These are phyloP conservation scores for Aspergillus asperescens DNA, from an alignment of 495 filamentous ascomycete genomes.

Conservation along the genomic window DNA sequence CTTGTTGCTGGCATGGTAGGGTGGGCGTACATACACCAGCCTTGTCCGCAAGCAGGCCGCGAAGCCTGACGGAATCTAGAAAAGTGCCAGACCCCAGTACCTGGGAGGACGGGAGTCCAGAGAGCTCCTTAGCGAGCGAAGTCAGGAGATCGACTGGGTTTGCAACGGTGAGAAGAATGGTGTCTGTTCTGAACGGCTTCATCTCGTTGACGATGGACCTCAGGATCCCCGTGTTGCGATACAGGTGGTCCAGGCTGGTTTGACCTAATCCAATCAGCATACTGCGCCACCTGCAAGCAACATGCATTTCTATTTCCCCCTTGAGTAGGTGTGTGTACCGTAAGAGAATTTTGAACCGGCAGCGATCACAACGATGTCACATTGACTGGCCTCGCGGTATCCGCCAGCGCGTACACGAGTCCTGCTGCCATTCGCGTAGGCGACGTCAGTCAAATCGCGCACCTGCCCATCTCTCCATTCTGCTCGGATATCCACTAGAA, in stretches of 20 bases:
- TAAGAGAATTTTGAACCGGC: slow-evolving; percentile 34
- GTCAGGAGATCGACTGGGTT: slow-evolving; percentile 49
- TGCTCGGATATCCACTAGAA: slow-evolving; percentile 40
- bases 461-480: slow-evolving; percentile 39
- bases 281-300: not conserved
- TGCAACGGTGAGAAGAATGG: slow-evolving; percentile 40
- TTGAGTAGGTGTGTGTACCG: slow-evolving; percentile 2
- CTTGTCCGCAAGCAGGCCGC: slow-evolving; percentile 33
- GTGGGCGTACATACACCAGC: slow-evolving; percentile 17
- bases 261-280: slow-evolving; percentile 23
- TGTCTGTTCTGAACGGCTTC: slow-evolving; percentile 31
- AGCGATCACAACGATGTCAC: slow-evolving; percentile 43
- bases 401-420: slow-evolving; percentile 32
- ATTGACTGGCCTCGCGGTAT: slow-evolving; percentile 37
- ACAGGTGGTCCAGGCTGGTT: slow-evolving; percentile 34
- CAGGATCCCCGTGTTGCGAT: slow-evolving; percentile 38
- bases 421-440: slow-evolving; percentile 23
- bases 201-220: slow-evolving; percentile 30
- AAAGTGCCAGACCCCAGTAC: slow-evolving; percentile 41
- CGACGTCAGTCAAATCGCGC: slow-evolving; percentile 41
- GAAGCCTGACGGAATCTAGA: slow-evolving; percentile 37
- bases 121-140: slow-evolving; percentile 29
- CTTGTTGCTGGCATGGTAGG: not conserved
- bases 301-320: not conserved
- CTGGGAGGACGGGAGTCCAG: slow-evolving; percentile 31